phyloP scores from a whole-genome alignment of 108 stramenopile species.

The Skeletonema menzelii region DNA sequence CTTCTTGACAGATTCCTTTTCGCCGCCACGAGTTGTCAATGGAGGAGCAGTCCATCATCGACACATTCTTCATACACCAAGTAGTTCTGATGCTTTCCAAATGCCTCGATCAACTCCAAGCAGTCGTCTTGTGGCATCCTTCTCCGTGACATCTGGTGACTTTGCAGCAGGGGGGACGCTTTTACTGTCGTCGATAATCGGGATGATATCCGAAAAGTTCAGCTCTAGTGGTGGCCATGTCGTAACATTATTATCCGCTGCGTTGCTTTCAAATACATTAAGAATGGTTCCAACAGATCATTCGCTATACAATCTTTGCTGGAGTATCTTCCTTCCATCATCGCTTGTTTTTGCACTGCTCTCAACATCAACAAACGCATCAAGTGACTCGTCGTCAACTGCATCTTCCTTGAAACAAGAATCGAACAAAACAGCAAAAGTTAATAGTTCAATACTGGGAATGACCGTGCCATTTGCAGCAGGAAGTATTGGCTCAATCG shows the following conservation, averaged over 20 bases:
- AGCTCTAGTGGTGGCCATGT: slow-evolving; percentile 48
- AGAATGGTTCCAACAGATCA: slow-evolving; percentile 51
- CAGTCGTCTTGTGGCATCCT: neutral
- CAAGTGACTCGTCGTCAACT: slow-evolving; percentile 4
- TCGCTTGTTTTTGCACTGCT: slow-evolving; percentile 62
- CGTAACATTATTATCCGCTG: slow-evolving; percentile 46
- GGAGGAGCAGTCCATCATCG: neutral
- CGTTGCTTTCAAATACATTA: slow-evolving; percentile 51
- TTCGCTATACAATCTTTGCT: slow-evolving; percentile 65
- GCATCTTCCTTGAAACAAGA: neutral
- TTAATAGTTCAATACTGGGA: slow-evolving; percentile 7
- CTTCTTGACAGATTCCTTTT: neutral
- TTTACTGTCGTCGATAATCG: neutral
- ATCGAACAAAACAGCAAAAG: neutral
- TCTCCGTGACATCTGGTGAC: neutral
- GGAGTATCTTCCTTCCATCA: slow-evolving; percentile 65
- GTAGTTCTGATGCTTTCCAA: neutral
- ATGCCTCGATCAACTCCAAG: neutral
- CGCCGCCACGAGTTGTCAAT: neutral
- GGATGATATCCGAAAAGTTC: slow-evolving; percentile 6
- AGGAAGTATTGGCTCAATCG: slow-evolving; percentile 26
- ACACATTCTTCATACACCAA: neutral
- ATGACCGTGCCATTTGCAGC: slow-evolving; percentile 32
- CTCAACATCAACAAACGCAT: neutral
- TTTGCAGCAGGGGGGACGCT: slow-evolving; percentile 21